phyloP scores from a whole-genome alignment of 1,284 basidiomycete species.

The Melampsora americana region DNA sequence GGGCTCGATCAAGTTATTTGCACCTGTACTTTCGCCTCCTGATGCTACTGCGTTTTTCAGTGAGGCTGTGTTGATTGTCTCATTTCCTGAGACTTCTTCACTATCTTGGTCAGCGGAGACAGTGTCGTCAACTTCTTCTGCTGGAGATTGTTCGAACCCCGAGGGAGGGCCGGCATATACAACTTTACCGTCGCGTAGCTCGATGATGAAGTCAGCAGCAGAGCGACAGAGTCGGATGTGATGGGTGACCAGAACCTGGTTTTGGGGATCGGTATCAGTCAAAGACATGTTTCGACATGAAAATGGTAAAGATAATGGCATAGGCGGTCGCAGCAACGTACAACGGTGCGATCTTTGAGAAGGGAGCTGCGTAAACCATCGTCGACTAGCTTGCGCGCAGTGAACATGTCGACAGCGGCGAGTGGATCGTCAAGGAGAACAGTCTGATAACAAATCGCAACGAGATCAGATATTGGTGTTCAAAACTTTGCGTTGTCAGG shows the following conservation, averaged over 20 bases:
- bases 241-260: conserved; percentile 41
- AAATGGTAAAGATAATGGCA: background rate
- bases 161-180: conserved; percentile 23
- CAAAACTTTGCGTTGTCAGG: background rate
- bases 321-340: background rate
- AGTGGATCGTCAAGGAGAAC: conserved; percentile 36
- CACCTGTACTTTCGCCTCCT: conserved; percentile 11
- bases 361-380: conserved; percentile 25
- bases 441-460: conserved; percentile 9
- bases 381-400: conserved; percentile 30
- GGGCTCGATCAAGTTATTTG: conserved; percentile 63
- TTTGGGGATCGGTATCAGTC: background rate
- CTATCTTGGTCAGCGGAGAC: background rate
- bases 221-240: conserved; percentile 40
- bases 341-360: conserved; percentile 38
- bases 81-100: background rate
- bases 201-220: conserved; percentile 28
- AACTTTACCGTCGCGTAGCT: conserved; percentile 20
- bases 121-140: conserved; percentile 9
- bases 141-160: conserved; percentile 9
- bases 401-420: conserved; percentile 39
- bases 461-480: background rate
- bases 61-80: background rate
- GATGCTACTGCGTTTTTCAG: background rate
- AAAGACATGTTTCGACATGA: too few relatives aligned